Evolutionary conservation across 1,139 yeast species (phyloP).

Genomic region (Yamadazyma friedrichii): DNA sequence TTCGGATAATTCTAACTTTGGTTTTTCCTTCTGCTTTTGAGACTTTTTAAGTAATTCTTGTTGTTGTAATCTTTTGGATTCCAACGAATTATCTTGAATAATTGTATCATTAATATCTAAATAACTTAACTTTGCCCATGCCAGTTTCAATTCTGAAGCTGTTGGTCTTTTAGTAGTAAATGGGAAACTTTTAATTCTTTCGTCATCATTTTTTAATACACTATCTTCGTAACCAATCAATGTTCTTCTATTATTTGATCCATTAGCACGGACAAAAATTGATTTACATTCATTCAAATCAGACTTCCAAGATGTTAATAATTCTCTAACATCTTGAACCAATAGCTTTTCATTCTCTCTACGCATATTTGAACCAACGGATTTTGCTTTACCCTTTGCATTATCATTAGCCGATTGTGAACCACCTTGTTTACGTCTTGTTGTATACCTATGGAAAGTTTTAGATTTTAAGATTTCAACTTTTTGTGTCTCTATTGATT

Average conservation of each 20-base stretch:
- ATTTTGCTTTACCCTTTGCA: constrained; percentile 91
- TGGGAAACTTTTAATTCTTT: constrained; percentile 68
- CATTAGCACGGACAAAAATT: constrained; percentile 84
- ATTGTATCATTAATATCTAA: constrained; percentile 59
- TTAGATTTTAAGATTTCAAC: constrained; percentile 72
- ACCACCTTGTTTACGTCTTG: constrained; percentile 97
- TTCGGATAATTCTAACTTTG: constrained; percentile 22
- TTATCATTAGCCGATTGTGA: constrained; percentile 91
- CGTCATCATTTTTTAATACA: constrained; percentile 46
- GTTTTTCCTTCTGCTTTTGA: constrained; percentile 20
- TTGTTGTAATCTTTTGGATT: constrained; percentile 22
- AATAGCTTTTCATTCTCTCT: constrained; percentile 87
- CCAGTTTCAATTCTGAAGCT: constrained; percentile 71
- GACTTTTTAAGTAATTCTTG: constrained; percentile 20
- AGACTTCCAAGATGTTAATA: constrained; percentile 63
- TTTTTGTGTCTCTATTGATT: constrained; percentile 50
- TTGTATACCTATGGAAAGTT: constrained; percentile 92
- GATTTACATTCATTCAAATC: constrained; percentile 59
- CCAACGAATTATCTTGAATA: constrained; percentile 32
- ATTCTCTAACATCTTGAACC: constrained; percentile 68
- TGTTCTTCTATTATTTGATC: constrained; percentile 62
- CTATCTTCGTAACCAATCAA: constrained; percentile 68
- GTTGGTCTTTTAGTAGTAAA: constrained; percentile 92
- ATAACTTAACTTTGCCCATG: constrained; percentile 79
- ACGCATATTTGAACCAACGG: constrained; percentile 91